Base-by-base conservation (phyloP, 2,329 filamentous ascomycete genomes). In the Fusarium nanum region DNA sequence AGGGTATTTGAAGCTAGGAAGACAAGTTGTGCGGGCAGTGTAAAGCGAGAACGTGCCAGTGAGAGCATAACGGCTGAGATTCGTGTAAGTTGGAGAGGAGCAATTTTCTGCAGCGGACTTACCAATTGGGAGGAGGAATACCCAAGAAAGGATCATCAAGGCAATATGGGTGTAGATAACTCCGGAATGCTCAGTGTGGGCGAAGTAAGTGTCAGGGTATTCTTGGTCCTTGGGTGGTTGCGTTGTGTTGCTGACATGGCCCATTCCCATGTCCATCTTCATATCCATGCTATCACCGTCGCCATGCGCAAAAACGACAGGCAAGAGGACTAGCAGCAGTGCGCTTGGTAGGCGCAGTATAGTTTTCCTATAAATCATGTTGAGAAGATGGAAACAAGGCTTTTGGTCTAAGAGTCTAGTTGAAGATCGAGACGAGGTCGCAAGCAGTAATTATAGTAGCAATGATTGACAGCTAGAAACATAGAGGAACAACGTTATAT, bases 51-150 rank as follows among this genome's bases (percentile, higher is more conserved):
- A 65, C 88, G 89, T 37, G 91, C 91, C 68, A 97, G 84, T 58
- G 93, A 97, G 69, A 98, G 85, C 89, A 98, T 93, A 50, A 97
- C 90, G 70, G 89, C 93, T 96, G 73, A 20, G 61, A 44, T 23
- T 18, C n/a, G 16, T 34, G 55, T 72, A 49, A 74, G 61, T 42
- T 41, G 23, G 23, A 18, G 27, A 27, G 47, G 27, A 32, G 47
- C 28, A 25, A 52, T 23, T 28, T 18, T 48, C 18, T 44, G 16
- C 9, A 22, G 20, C 16, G 16, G 58, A 82, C 89, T 82, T 84
- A 92, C 92, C 90, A 64, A 91, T 79, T 53, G 93, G 93, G 57
- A 95, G 84, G 50, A 92, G 76, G 57, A 94, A 85, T 37, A 92
- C 84, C 93, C 93, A 96, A 11, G 87, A 87, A 11, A 92, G 59